Percentiles rank a stretch among this genome's conserved stretches.
phyloP scores from a whole-genome alignment of 1,139 yeast genomes.

The Scheffersomyces quercinus region DNA sequence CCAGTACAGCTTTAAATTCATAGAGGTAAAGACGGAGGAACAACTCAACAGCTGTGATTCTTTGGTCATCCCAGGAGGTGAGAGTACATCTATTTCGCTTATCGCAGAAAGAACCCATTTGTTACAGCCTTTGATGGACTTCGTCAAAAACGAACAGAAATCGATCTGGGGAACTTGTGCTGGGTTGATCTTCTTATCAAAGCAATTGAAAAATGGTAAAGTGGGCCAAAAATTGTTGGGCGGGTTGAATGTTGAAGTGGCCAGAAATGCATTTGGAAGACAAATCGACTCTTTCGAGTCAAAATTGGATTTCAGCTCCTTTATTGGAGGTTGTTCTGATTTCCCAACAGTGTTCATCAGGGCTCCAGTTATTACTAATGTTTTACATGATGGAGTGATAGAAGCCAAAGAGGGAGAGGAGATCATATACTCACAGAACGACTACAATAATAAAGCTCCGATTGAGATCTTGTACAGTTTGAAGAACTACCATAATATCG shows the following conservation, averaged over 20 bases:
- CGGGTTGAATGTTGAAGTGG: constrained; percentile 64
- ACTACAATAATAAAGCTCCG: constrained; percentile 26
- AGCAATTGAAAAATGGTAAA: constrained; percentile 54
- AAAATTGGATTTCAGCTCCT: constrained; percentile 48
- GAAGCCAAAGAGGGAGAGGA: constrained; percentile 15
- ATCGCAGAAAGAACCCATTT: constrained; percentile 68
- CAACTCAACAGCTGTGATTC: constrained; percentile 57
- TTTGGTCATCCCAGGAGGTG: constrained; percentile 79
- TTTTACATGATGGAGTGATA: constrained; percentile 20
- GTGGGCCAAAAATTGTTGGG: constrained; percentile 64
- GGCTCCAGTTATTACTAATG: constrained; percentile 67
- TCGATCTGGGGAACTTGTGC: constrained; percentile 91
- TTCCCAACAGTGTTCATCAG: constrained; percentile 72
- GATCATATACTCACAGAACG: constrained; percentile 26
- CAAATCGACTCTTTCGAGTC: constrained; percentile 68
- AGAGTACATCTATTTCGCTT: constrained; percentile 73
- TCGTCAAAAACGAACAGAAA: constrained; percentile 46
- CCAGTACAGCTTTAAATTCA: constrained; percentile 25
- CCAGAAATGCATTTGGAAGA: constrained; percentile 78
- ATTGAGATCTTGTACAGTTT: constrained; percentile 47
- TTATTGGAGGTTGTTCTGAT: constrained; percentile 38
- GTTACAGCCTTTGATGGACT: constrained; percentile 54
- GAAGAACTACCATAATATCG: constrained; percentile 13
- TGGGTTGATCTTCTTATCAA: constrained; percentile 70
- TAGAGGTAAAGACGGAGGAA: constrained; percentile 54